Evolutionary conservation across 1,284 basidiomycete species (phyloP).

Genomic region (Leccinum griseonigrum): DNA sequence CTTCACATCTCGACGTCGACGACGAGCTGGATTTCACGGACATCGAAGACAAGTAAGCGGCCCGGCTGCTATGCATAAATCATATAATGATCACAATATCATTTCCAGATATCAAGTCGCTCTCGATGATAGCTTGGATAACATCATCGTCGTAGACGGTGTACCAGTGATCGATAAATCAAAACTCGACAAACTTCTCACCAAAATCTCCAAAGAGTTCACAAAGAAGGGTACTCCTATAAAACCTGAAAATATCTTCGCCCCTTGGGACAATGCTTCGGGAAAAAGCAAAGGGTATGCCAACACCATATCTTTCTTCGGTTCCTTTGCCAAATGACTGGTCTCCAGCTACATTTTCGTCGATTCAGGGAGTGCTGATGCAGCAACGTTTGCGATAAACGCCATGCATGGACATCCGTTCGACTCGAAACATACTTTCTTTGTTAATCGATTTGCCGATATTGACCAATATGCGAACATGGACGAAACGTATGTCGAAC

Average conservation of each 20-base stretch:
- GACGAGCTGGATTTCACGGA: slow-evolving; percentile 91
- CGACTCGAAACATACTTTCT: slow-evolving; percentile 90
- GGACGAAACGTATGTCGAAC: slow-evolving; percentile 84
- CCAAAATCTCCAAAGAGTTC: slow-evolving; percentile 83
- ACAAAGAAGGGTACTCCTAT: slow-evolving; percentile 75
- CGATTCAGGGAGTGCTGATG: slow-evolving; percentile 80
- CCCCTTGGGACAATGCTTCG: slow-evolving; percentile 81
- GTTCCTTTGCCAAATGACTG: slow-evolving; percentile 2
- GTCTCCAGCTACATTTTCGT: slow-evolving; percentile 80
- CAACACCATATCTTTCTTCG: not conserved
- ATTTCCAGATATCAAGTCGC: slow-evolving; percentile 72
- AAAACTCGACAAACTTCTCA: slow-evolving; percentile 74
- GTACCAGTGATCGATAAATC: slow-evolving; percentile 83
- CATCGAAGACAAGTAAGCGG: slow-evolving; percentile 84
- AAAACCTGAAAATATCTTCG: slow-evolving; percentile 72
- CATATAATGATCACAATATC: slow-evolving; percentile 13
- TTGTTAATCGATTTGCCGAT: slow-evolving; percentile 90
- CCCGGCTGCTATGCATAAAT: not conserved
- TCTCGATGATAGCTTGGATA: slow-evolving; percentile 83
- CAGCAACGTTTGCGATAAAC: slow-evolving; percentile 80
- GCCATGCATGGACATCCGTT: slow-evolving; percentile 87
- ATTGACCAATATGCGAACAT: slow-evolving; percentile 84
- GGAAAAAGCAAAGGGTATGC: slow-evolving; percentile 87
- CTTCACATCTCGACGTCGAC: slow-evolving; percentile 39
- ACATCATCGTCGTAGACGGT: slow-evolving; percentile 84